These are phyloP conservation scores for Neofusicoccum cordaticola DNA, from an alignment of 2,329 filamentous ascomycete genomes.

Conservation along the genomic window DNA sequence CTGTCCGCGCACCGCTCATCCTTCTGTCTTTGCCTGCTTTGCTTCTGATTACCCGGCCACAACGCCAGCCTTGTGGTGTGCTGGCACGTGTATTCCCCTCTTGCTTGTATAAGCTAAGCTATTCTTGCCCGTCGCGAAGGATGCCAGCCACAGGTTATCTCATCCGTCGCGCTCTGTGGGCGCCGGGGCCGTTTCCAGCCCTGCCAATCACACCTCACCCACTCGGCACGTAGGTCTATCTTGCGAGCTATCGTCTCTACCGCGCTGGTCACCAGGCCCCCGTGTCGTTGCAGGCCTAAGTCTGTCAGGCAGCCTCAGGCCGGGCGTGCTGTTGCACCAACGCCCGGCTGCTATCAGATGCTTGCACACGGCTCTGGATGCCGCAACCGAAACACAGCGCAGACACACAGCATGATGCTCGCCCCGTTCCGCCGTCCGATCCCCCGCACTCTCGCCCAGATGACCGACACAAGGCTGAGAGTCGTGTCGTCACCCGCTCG, in stretches of 20 bases:
- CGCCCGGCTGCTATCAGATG: not conserved
- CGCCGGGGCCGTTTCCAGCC: not conserved
- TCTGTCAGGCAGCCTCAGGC: slow-evolving; percentile 3
- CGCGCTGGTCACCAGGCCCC: not conserved
- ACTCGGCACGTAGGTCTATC: too few species aligned
- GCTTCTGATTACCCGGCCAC: not conserved
- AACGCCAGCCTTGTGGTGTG: not conserved
- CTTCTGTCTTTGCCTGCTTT: not conserved
- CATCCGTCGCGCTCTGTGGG: not conserved
- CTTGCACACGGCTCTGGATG: not conserved
- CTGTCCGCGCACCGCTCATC: not conserved
- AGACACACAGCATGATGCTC: not conserved
- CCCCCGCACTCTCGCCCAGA: too few species aligned
- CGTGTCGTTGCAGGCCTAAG: not conserved
- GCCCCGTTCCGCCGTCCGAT: not conserved
- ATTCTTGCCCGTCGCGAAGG: not conserved
- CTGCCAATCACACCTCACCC: not conserved
- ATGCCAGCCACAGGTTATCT: slow-evolving; percentile 4
- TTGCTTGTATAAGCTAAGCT: not conserved
- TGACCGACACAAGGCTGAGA: too few species aligned
- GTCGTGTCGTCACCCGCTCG: not conserved
- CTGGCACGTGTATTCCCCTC: not conserved
- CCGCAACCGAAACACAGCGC: not conserved
- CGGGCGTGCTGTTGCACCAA: not conserved
- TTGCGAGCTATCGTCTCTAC: not conserved